Base-by-base conservation (phyloP, 2,329 filamentous ascomycete genomes). In the Didymella pinodella region DNA sequence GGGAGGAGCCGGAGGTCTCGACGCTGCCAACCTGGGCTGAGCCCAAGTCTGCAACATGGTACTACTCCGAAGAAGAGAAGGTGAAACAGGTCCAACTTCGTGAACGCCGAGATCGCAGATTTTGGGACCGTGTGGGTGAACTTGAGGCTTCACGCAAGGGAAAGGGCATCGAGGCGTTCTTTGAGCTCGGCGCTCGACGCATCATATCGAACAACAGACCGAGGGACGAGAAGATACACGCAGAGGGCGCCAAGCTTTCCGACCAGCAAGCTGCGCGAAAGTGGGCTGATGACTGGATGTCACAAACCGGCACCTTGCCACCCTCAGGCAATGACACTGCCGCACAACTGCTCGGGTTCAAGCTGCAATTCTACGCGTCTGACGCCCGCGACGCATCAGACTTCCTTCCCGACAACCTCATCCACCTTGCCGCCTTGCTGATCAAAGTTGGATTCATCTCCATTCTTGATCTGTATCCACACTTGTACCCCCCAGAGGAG, bases 381-480 rank as follows among this genome's bases (percentile, higher is more conserved):
- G 83, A 88, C 28, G 88, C 90, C 34, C 87, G 94, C 55, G 87
- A 91, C 59, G 85, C 88, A 53, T 82, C 85, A 1, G 95, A 98
- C 70, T 84, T 88, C 2, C 83, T 98, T 2, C 95, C 95, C 0
- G 91, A 95, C 38, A 99, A 99, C 68, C 83, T 99, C 3, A 92
- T 98, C 29, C 96, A 95, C 66, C 85, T 99, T 18, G 90, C 93
- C 0, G 93, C 95, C 1, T 85, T 98, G 32, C 85, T 99, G 29
- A 93, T 99, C 79, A 99, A 99, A 79, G 91, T 97, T 65, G 96
- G 95, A 1, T 99, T 99, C 76, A 92, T 99, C 59, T 97, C 95
- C 1, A 81, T 99, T 7, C 85, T 88, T 51, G 95, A 99, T 72
- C 82, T 99, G 1, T 98, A 97, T 75, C 89, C 93, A 16, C 95